Evolutionary conservation across 495 filamentous ascomycete genomes (phyloP).

Genomic region (Podospora australis): DNA sequence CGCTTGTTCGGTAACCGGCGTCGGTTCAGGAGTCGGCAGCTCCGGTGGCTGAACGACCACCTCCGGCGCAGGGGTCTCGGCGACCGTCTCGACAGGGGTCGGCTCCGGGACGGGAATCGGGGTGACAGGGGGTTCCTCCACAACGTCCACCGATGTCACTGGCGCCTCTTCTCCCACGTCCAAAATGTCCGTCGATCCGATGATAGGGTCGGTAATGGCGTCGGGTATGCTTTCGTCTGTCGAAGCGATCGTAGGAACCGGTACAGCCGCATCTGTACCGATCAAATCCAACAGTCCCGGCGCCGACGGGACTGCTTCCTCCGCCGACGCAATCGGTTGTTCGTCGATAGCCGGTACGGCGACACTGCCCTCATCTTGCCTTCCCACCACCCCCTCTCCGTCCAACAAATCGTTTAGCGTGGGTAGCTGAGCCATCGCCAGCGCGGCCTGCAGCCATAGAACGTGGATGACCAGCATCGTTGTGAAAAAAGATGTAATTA

Average conservation of each 20-base stretch:
- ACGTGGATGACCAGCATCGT: constrained; percentile 28
- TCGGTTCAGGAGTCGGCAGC: constrained; percentile 1
- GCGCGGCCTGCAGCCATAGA: constrained; percentile 23
- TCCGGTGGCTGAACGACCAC: neutral
- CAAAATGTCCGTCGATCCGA: constrained; percentile 2
- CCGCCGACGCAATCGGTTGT: neutral
- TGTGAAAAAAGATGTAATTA: constrained; percentile 8
- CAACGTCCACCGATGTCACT: neutral
- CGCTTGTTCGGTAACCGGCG: neutral
- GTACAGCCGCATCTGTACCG: neutral
- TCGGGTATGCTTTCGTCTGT: neutral
- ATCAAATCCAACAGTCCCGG: neutral
- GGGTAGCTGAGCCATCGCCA: constrained; percentile 19
- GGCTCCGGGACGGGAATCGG: constrained; percentile 3
- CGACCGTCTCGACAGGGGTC: constrained; percentile 3
- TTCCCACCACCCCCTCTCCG: constrained; percentile 5
- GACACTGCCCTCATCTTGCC: neutral
- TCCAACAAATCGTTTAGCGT: constrained; percentile 9
- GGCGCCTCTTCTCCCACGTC: neutral
- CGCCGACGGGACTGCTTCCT: neutral
- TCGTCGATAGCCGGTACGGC: too few species aligned
- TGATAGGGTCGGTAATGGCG: neutral
- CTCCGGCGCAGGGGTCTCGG: constrained; percentile 7
- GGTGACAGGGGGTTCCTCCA: neutral
- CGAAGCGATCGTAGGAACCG: neutral